Evolutionary conservation across 768 basidiomycete genomes (phyloP).

Genomic region (Favolaschia claudopus): DNA sequence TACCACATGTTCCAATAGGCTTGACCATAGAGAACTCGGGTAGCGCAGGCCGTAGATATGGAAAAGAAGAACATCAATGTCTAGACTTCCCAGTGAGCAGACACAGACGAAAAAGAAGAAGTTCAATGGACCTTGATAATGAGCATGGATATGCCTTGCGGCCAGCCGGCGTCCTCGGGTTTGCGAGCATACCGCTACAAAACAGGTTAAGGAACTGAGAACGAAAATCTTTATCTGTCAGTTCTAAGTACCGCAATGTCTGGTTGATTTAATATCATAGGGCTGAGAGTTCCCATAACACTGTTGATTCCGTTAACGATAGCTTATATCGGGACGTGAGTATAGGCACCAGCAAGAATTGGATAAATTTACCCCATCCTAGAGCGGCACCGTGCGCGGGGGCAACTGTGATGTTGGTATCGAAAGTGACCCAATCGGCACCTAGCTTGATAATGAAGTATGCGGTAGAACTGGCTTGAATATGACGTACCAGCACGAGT

Average conservation of each 20-base stretch:
- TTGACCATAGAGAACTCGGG: constrained; percentile 23
- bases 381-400: constrained; percentile 17
- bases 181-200: constrained; percentile 27
- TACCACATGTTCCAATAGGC: constrained; percentile 22
- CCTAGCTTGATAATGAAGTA: neutral
- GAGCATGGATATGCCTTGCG: constrained; percentile 28
- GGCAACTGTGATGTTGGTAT: constrained; percentile 20
- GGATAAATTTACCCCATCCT: constrained; percentile 19
- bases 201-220: neutral
- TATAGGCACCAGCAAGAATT: neutral
- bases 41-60: constrained; percentile 27
- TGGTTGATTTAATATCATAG: constrained; percentile 19
- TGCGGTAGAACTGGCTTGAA: neutral
- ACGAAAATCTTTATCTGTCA: neutral
- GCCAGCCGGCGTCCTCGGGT: constrained; percentile 27
- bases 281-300: constrained; percentile 27
- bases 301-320: constrained; percentile 23
- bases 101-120: too few relatives aligned
- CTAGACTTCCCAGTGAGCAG: too few relatives aligned
- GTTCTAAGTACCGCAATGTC: constrained; percentile 20
- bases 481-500: constrained; percentile 18
- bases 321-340: neutral
- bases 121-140: constrained; percentile 28
- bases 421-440: constrained; percentile 23
- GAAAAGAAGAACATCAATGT: constrained; percentile 21